These are phyloP conservation scores for Metschnikowia cubensis DNA, from an alignment of 805 yeast genomes.

Conservation along the genomic window DNA sequence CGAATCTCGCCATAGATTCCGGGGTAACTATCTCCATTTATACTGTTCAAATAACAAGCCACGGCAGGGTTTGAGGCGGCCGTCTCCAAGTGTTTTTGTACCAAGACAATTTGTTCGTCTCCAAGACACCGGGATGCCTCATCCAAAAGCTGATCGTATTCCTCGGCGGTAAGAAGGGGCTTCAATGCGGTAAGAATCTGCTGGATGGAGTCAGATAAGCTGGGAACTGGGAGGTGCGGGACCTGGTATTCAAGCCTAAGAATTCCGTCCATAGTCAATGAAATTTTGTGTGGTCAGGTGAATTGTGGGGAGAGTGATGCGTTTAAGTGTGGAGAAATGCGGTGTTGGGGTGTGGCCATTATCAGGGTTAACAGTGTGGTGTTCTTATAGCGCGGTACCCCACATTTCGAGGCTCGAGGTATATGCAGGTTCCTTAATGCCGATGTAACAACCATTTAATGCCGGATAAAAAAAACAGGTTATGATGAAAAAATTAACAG, in stretches of 20 bases:
- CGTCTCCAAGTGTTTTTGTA: constrained; percentile 53
- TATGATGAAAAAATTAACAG: too few species aligned
- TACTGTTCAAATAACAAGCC: constrained; percentile 51
- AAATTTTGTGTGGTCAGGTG: too few species aligned
- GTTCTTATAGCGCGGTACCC: not conserved
- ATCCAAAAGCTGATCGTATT: constrained; percentile 41
- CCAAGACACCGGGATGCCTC: constrained; percentile 45
- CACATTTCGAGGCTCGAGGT: too few species aligned
- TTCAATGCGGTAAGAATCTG: constrained; percentile 54
- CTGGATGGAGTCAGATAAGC: constrained; percentile 43
- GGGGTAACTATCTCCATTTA: constrained; percentile 47
- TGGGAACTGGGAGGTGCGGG: constrained; percentile 64
- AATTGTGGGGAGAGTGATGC: not conserved
- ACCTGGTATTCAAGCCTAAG: constrained; percentile 38
- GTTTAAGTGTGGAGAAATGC: too few species aligned
- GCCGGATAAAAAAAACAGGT: too few species aligned
- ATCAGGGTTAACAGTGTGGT: too few species aligned
- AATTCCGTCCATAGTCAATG: constrained; percentile 6
- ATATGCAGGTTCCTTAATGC: too few species aligned
- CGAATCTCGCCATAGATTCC: constrained; percentile 60
- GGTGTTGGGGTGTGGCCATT: too few species aligned
- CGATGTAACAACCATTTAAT: too few species aligned
- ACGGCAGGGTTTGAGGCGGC: constrained; percentile 38
- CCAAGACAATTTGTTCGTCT: constrained; percentile 37
- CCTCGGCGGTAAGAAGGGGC: constrained; percentile 55